Base-by-base conservation (phyloP, 1,284 basidiomycete species). In the Leccinum angustisporum region DNA sequence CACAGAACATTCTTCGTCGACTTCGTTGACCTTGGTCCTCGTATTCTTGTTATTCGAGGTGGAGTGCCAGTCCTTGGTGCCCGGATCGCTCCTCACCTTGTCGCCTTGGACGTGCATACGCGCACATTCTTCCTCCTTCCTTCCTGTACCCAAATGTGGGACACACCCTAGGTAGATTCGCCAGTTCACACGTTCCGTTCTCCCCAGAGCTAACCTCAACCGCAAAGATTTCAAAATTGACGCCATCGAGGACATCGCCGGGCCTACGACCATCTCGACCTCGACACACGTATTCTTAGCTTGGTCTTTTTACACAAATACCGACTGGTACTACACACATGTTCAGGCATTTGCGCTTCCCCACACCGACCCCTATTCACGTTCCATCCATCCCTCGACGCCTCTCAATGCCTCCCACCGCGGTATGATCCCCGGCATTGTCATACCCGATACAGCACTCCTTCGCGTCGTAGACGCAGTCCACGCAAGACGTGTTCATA, bases 271-370 rank as follows among this genome's bases (percentile, higher is more conserved):
- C 36, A 34, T 34, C 34, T 34, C 13, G 34, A 34, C 34, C 34
- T 34, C 34, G 34, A 34, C 34, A 6, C 13, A 34, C 34, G 34
- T 34, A 34, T 6, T 71, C 4, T 25, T 69, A 5, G 48, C 56
- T 2, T n/a, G 11, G n/a, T 67, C 62, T 5, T 56, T 57, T 30
- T 59, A 54, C 43, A 50, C 56, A 7, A 9, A 6, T 21, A 4
- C 31, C 16, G 4, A 25, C 2, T 59, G 66, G 7, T 69, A 63
- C 60, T 10, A n/a, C 33, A 58, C 65, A 3, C 53, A 48, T 48
- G 16, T 71, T n/a, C 50, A 59, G 34, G 67, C 69, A 0, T 69
- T 63, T 16, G 1, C 56, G 6, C 54, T 69, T 11, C 62, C 69
- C 27, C 36, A 30, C 13, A 25, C 36, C 10, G 2, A 56, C 16